A percentile compares a stretch with the other conserved stretches of the same genome.
Evolutionary conservation across 1,284 basidiomycete genomes (phyloP).

Genomic region (Abortiporus biennis): DNA sequence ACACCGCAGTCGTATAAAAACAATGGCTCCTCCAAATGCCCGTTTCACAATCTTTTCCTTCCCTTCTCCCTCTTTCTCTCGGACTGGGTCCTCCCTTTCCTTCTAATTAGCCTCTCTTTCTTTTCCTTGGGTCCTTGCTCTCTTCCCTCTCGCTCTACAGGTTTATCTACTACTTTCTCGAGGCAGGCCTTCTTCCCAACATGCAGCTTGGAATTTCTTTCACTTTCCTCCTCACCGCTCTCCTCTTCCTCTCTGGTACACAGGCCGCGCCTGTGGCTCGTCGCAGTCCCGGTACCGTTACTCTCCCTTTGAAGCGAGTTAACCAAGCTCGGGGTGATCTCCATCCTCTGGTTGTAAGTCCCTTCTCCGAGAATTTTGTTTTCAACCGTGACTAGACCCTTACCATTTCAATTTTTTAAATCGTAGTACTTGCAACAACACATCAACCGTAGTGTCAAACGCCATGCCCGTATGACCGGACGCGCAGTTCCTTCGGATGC

Average conservation of each 20-base stretch:
- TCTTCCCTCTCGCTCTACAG: slow-evolving; percentile 13
- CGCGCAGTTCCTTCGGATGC: slow-evolving; percentile 42
- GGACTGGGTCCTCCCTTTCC: slow-evolving; percentile 12
- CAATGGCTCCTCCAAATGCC: not conserved
- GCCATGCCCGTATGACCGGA: slow-evolving; percentile 66
- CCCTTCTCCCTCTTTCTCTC: slow-evolving; percentile 13
- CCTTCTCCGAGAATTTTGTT: slow-evolving; percentile 4
- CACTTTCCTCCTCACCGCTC: slow-evolving; percentile 45
- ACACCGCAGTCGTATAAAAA: slow-evolving; percentile 14
- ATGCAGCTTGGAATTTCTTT: slow-evolving; percentile 53
- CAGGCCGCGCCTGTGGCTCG: slow-evolving; percentile 35
- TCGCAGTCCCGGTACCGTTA: slow-evolving; percentile 35
- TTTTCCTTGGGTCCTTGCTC: slow-evolving; percentile 16
- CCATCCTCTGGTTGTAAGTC: slow-evolving; percentile 61
- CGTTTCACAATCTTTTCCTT: not conserved
- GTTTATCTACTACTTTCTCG: slow-evolving; percentile 17
- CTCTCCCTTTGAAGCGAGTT: slow-evolving; percentile 51
- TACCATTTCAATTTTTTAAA: not conserved
- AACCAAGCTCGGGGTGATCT: slow-evolving; percentile 33
- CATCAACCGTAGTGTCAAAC: slow-evolving; percentile 59
- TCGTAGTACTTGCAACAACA: slow-evolving; percentile 62
- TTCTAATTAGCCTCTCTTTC: slow-evolving; percentile 23
- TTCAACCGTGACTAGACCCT: not conserved
- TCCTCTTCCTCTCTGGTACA: slow-evolving; percentile 35
- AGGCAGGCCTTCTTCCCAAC: slow-evolving; percentile 19